Percentiles rank a stretch among this genome's conserved stretches.
Evolutionary conservation across 2,329 filamentous ascomycete genomes (phyloP).

Genomic region (Herpomyces periplanetae): DNA sequence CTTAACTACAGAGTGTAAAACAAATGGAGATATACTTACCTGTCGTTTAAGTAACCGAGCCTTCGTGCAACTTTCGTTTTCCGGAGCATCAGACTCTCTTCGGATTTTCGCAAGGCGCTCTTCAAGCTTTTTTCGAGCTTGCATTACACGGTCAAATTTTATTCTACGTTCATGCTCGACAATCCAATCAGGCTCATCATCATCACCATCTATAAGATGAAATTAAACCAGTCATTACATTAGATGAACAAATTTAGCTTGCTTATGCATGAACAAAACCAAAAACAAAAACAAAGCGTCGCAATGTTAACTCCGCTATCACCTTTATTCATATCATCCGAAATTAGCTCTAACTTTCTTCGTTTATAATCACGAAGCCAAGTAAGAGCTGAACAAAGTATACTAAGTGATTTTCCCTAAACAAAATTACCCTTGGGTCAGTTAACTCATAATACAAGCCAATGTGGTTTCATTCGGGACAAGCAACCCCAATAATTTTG

Average conservation of each 20-base stretch:
- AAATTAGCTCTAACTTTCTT: constrained; percentile 14
- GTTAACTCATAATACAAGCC: not conserved
- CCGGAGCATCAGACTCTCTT: constrained; percentile 18
- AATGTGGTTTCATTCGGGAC: not conserved
- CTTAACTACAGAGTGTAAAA: constrained; percentile 4
- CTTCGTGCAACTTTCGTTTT: constrained; percentile 12
- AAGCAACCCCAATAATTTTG: not conserved
- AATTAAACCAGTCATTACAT: not conserved
- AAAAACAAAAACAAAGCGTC: too few relatives aligned
- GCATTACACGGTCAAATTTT: constrained; percentile 22
- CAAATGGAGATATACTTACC: constrained; percentile 5
- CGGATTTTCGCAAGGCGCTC: constrained; percentile 22
- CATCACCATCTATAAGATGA: constrained; percentile 4
- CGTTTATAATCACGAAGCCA: constrained; percentile 60
- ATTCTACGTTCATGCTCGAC: constrained; percentile 30
- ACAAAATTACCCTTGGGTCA: not conserved
- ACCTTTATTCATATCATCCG: constrained; percentile 11
- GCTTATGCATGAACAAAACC: too few relatives aligned
- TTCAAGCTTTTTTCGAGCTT: constrained; percentile 30
- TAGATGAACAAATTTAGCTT: constrained; percentile 3
- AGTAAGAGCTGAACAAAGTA: constrained; percentile 57
- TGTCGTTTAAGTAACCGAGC: constrained; percentile 13
- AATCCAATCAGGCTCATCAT: constrained; percentile 52
- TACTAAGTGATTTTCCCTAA: constrained; percentile 52
- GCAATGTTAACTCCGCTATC: too few relatives aligned